A percentile compares a stretch with the other conserved stretches of the same genome.
Conservation (phyloP, 169 alveolate genomes). For the Amoebophrya sp. region DNA sequence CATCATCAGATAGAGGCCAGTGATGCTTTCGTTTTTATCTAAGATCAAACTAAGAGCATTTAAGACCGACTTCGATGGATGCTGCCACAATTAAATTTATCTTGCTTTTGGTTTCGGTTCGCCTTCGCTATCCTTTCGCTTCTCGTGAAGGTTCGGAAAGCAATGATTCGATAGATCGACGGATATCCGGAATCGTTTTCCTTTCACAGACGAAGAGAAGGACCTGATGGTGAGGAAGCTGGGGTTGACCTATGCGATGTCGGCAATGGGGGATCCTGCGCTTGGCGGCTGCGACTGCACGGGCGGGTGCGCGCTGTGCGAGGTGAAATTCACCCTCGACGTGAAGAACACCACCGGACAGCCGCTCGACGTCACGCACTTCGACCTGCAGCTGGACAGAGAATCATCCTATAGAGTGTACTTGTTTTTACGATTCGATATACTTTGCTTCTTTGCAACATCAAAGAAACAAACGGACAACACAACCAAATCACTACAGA, state of each 20-base stretch:
- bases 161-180: no score
- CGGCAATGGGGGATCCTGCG: background rate
- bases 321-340: background rate
- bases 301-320: background rate
- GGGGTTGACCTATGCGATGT: background rate
- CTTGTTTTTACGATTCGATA: background rate
- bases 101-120: background rate
- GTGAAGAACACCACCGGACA: background rate
- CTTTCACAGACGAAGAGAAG: background rate
- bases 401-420: background rate
- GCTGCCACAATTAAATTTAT: no score
- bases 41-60: no score
- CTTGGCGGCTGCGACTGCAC: background rate
- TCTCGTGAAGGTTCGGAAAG: no score
- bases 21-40: no score
- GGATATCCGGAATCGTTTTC: background rate
- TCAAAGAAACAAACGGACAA: background rate
- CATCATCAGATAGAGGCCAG: no score
- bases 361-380: background rate
- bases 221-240: background rate
- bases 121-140: no score
- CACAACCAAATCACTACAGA: background rate
- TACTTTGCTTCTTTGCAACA: background rate
- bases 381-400: background rate
- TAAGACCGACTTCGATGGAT: no score